These are phyloP conservation scores for Fagopyrum tataricum DNA, from an alignment of 148 eudicot species.

Conservation along the genomic window DNA sequence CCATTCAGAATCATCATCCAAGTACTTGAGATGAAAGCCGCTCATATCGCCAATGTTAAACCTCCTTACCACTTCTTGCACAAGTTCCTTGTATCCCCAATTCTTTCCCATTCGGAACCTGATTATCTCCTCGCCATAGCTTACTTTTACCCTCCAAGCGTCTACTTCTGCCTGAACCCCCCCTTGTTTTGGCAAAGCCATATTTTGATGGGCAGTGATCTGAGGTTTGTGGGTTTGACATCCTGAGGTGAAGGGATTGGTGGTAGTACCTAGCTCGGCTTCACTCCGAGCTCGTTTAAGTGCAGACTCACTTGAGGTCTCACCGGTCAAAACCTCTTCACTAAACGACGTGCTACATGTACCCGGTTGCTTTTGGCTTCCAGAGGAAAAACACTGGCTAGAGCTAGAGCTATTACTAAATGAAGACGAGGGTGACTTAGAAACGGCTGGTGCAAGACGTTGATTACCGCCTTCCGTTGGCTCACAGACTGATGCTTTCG, in stretches of 20 bases:
- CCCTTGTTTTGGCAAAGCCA: conserved; percentile 20
- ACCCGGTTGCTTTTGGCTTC: conserved; percentile 39
- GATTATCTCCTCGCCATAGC: conserved; percentile 65
- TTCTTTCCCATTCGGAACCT: conserved; percentile 51
- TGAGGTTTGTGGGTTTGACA: conserved; percentile 45
- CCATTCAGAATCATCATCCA: conserved; percentile 92
- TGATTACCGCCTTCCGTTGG: conserved; percentile 23
- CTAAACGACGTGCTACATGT: conserved; percentile 25
- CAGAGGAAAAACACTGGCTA: conserved; percentile 62
- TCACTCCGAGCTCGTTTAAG: conserved; percentile 56
- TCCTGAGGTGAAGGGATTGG: conserved; percentile 28
- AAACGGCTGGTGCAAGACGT: conserved; percentile 31
- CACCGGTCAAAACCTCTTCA: conserved; percentile 27
- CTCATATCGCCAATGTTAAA: conserved; percentile 51
- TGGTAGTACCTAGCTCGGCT: conserved; percentile 36
- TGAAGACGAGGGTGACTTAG: conserved; percentile 61
- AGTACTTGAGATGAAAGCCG: conserved; percentile 68
- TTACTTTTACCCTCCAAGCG: conserved; percentile 51
- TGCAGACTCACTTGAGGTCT: conserved; percentile 20
- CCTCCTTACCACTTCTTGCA: conserved; percentile 53
- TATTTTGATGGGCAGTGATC: conserved; percentile 17
- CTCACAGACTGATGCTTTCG: conserved; percentile 24
- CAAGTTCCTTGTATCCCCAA: conserved; percentile 49
- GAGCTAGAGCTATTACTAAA: conserved; percentile 68
- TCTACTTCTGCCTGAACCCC: conserved; percentile 27